These are phyloP conservation scores for Daldinia bambusicola DNA, from an alignment of 495 filamentous ascomycete genomes.

Conservation along the genomic window DNA sequence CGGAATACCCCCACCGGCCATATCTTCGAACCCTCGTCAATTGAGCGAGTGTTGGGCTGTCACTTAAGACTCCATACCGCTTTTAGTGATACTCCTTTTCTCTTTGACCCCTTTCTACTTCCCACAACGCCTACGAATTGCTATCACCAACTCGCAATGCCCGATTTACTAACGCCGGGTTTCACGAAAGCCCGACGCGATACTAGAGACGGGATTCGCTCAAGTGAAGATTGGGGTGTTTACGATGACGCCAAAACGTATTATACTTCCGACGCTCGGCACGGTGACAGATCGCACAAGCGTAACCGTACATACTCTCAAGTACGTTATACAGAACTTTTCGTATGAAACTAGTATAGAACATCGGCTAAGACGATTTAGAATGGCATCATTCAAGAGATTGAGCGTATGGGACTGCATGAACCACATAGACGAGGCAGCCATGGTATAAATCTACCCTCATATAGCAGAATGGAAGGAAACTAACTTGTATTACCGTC, in stretches of 20 bases:
- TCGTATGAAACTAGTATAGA: background rate
- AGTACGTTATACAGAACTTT: slow-evolving; percentile 40
- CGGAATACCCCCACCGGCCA: slow-evolving; percentile 24
- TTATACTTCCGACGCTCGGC: slow-evolving; percentile 60
- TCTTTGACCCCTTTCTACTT: slow-evolving; percentile 22
- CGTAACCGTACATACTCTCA: slow-evolving; percentile 61
- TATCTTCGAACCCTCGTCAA: slow-evolving; percentile 10
- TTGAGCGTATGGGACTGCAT: slow-evolving; percentile 55
- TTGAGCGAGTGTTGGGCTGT: slow-evolving; percentile 16
- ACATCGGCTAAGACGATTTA: slow-evolving; percentile 44
- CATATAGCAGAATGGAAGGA: background rate
- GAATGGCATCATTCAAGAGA: slow-evolving; percentile 57
- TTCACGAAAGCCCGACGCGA: slow-evolving; percentile 31
- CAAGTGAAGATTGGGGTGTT: slow-evolving; percentile 52
- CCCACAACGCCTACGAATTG: slow-evolving; percentile 29
- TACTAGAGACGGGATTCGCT: slow-evolving; percentile 31
- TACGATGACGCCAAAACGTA: slow-evolving; percentile 62
- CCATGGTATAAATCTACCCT: slow-evolving; percentile 52
- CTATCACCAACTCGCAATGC: slow-evolving; percentile 27
- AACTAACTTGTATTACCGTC: background rate
- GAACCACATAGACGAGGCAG: slow-evolving; percentile 61
- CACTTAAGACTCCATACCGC: slow-evolving; percentile 19
- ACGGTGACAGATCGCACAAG: slow-evolving; percentile 53
- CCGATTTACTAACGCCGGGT: slow-evolving; percentile 40
- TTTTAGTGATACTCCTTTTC: slow-evolving; percentile 37